Conservation (phyloP, 176 grass and related monocot species). For the Avena atlantica region DNA sequence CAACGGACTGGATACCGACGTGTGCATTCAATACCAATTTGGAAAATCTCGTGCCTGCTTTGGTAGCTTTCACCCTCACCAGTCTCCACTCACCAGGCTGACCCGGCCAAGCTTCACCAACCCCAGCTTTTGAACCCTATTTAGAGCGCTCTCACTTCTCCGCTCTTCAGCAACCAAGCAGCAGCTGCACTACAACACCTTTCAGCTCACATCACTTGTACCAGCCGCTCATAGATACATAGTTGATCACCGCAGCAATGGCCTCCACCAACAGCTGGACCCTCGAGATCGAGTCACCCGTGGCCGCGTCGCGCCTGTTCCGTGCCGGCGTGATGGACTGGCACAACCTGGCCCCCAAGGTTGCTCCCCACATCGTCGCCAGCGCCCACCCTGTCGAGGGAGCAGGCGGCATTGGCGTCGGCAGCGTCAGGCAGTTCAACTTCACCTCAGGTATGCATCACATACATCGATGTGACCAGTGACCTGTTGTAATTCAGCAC, state of each 20-base stretch:
- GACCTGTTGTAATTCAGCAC: no score
- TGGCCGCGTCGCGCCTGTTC: slow-evolving; percentile 70
- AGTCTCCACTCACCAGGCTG: no score
- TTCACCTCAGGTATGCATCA: slow-evolving; percentile 60
- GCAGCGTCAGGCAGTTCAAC: slow-evolving; percentile 87
- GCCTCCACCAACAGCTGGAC: slow-evolving; percentile 49
- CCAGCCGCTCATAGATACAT: neutral
- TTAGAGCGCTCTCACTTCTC: no score
- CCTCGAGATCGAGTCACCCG: slow-evolving; percentile 55
- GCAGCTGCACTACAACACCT: neutral
- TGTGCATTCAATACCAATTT: no score
- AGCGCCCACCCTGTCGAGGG: slow-evolving; percentile 57
- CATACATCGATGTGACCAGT: no score
- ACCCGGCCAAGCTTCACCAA: no score
- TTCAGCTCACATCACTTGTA: neutral
- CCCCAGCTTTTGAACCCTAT: no score
- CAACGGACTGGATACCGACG: no score
- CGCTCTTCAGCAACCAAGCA: neutral
- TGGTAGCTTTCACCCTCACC: no score
- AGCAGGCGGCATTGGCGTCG: slow-evolving; percentile 37
- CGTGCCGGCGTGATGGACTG: slow-evolving; percentile 72
- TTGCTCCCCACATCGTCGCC: slow-evolving; percentile 54
- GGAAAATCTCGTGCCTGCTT: no score
- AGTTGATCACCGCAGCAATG: neutral
- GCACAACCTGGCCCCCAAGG: slow-evolving; percentile 78